Evolutionary conservation across 2,329 filamentous ascomycete species (phyloP), one percentile per base, ranked within the genome.

Genomic region (Hansfordia pulvinata): DNA sequence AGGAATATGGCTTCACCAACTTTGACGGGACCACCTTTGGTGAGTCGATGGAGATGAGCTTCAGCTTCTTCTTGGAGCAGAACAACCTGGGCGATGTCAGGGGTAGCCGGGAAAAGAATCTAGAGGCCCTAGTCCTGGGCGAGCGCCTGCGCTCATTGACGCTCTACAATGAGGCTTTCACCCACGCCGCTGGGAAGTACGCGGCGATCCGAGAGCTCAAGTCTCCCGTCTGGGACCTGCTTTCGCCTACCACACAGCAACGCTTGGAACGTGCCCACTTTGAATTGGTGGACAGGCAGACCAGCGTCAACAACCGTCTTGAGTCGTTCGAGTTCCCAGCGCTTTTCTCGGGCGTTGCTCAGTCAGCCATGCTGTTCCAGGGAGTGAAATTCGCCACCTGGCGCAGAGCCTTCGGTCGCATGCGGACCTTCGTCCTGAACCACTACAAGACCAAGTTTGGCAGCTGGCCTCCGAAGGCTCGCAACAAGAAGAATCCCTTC

Each of bases 241-340:
- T 96, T 21, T 81, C 76, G 2, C 51, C 60, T 0, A 65, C 69
- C 34, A 93, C 86, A 0, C 69, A 73, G 23, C 79, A 83, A 39
- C 72, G 81, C n/a, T 60, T 96, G 6, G 83, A 90, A 43, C 72
- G 83, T 33, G 79, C 85, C 2, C 74, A 80, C 26, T 64, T 93
- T 39, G 85, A 93, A 41, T 62, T 96, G 3, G 64, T 78, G 18
- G 75, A 71, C 33, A 72, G 84, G 12, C 68, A 83, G 32, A 66
- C 74, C 34, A 75, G 66, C 28, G 70, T 85, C 37, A 77, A 81
- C 36, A 56, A 60, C 17, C 76, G 81, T 22, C 59, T 96, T n/a
- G 74, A 81, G 31, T 73, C 84, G 34, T 96, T 96, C 39, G 83
- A 94, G 17, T 94, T 93, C 40, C 85, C 86, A 0, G 80, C 82